Percentiles rank a stretch among this genome's conserved stretches.
Evolutionary conservation across 805 yeast genomes (phyloP).

Genomic region (Sugiyamaella marilandica): DNA sequence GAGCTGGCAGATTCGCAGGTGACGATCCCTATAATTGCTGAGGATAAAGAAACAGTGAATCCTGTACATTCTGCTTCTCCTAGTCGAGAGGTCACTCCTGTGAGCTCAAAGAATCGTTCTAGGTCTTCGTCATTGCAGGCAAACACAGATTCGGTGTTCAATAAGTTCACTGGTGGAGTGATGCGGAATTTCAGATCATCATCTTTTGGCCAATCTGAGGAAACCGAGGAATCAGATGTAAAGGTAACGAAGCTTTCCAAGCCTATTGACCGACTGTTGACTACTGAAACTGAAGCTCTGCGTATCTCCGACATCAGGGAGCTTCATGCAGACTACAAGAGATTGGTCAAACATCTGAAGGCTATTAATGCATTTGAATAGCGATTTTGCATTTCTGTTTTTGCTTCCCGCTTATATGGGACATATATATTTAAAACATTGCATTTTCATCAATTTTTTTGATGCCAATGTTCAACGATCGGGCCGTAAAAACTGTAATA

Average conservation of each 20-base stretch:
- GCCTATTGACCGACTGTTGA: slow-evolving; percentile 23
- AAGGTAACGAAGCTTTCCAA: slow-evolving; percentile 11
- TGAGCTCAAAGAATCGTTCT: neutral
- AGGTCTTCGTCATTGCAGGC: slow-evolving; percentile 10
- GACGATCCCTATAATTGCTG: neutral
- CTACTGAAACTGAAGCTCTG: slow-evolving; percentile 29
- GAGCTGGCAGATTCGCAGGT: slow-evolving; percentile 18
- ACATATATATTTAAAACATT: neutral
- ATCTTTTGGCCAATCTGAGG: slow-evolving; percentile 11
- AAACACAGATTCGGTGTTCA: slow-evolving; percentile 8
- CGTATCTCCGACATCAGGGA: slow-evolving; percentile 33
- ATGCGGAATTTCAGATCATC: slow-evolving; percentile 18
- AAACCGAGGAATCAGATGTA: slow-evolving; percentile 3
- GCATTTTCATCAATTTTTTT: neutral
- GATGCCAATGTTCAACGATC: too few species aligned
- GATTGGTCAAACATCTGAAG: slow-evolving; percentile 31
- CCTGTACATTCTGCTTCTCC: neutral
- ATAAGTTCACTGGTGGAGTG: slow-evolving; percentile 17
- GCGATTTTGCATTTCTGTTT: neutral
- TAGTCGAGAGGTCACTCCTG: slow-evolving; percentile 8
- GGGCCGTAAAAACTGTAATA: neutral
- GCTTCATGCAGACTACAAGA: slow-evolving; percentile 35
- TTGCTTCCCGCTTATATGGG: neutral
- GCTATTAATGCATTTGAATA: slow-evolving; percentile 27
- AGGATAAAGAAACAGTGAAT: neutral